phyloP scores from a whole-genome alignment of 140 eudicot species.

The Erigeron philadelphicus region DNA sequence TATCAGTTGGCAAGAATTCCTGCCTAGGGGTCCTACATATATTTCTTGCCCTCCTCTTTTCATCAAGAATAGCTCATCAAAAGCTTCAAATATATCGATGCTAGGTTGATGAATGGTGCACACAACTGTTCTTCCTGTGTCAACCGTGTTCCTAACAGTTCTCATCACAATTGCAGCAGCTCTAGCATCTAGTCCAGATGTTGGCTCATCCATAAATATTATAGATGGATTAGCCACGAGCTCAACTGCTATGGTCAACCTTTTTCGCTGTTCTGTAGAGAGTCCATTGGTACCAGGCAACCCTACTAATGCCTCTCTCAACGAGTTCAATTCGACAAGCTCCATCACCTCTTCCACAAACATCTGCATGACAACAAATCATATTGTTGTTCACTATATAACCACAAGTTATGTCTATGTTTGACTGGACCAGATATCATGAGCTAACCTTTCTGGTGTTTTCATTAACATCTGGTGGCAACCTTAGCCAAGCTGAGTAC shows the following conservation, averaged over 20 bases:
- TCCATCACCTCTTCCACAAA: slow-evolving; percentile 81
- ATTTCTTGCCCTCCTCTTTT: slow-evolving; percentile 79
- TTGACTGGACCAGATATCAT: neutral
- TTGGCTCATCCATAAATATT: slow-evolving; percentile 92
- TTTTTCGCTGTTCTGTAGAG: slow-evolving; percentile 73
- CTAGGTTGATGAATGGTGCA: slow-evolving; percentile 98
- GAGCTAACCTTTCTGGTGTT: slow-evolving; percentile 37
- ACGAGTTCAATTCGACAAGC: slow-evolving; percentile 58
- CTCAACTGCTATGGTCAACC: slow-evolving; percentile 90
- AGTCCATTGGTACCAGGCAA: slow-evolving; percentile 82
- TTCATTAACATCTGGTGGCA: slow-evolving; percentile 40
- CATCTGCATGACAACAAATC: slow-evolving; percentile 38
- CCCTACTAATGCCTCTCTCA: slow-evolving; percentile 60
- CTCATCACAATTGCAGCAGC: slow-evolving; percentile 96
- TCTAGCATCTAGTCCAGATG: slow-evolving; percentile 90
- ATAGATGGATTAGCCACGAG: slow-evolving; percentile 87
- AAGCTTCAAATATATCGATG: slow-evolving; percentile 83
- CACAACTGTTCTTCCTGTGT: slow-evolving; percentile 87
- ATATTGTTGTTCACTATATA: neutral
- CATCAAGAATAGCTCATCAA: slow-evolving; percentile 77
- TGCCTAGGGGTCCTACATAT: slow-evolving; percentile 73
- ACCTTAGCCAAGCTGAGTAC: slow-evolving; percentile 62
- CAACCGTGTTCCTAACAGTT: slow-evolving; percentile 83
- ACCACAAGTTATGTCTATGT: neutral
- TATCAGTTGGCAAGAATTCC: slow-evolving; percentile 48